These are phyloP conservation scores for Hanseniaspora nectarophila DNA, from an alignment of 805 yeast species.

Conservation along the genomic window DNA sequence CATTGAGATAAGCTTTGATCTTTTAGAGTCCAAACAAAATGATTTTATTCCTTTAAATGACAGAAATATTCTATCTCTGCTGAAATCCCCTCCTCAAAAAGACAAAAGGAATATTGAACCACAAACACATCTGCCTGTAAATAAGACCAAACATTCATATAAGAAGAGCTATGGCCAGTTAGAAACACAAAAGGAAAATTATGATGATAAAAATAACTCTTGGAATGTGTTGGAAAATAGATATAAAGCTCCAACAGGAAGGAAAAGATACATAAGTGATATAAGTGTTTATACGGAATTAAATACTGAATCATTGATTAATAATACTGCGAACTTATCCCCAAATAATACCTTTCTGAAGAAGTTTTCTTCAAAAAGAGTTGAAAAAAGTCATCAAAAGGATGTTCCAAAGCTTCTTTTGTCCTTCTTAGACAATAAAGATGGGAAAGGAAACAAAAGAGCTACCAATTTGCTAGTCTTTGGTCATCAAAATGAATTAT, in stretches of 20 bases:
- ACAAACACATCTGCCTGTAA: not conserved
- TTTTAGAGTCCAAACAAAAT: not conserved
- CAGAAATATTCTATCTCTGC: not conserved
- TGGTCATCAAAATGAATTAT: not conserved
- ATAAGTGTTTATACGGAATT: not conserved
- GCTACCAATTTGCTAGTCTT: not conserved
- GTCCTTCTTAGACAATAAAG: not conserved
- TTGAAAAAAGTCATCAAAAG: not conserved
- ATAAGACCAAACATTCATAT: not conserved
- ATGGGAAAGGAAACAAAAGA: not conserved
- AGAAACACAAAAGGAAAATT: not conserved
- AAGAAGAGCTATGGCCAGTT: not conserved
- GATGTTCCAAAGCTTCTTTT: not conserved
- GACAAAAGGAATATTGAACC: not conserved
- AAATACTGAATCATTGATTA: not conserved
- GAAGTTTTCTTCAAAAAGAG: not conserved
- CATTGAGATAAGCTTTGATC: not conserved
- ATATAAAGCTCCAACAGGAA: not conserved
- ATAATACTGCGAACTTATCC: not conserved
- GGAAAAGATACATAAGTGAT: not conserved
- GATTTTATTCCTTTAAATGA: not conserved
- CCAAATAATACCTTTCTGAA: not conserved
- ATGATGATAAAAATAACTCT: not conserved
- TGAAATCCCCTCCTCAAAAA: not conserved
- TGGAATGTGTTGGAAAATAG: not conserved